Evolutionary conservation across 192 early-diverging fungal genomes (phyloP).

Genomic region (Coemansia sp.): DNA sequence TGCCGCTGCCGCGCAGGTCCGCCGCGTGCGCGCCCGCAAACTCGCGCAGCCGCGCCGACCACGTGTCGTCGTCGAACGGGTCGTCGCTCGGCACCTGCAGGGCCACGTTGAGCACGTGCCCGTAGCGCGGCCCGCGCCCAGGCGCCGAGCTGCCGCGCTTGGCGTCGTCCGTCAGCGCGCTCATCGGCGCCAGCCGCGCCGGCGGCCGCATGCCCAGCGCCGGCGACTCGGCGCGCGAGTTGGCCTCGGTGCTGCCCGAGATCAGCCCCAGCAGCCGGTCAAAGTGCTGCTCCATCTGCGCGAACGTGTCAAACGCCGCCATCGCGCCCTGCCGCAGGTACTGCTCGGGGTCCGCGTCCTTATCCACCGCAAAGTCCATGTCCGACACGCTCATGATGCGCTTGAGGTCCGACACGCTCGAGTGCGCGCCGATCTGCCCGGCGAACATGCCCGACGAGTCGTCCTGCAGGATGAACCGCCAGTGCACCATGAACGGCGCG

Average conservation of each 20-base stretch:
- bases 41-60: slow-evolving; percentile 59
- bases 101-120: slow-evolving; percentile 85
- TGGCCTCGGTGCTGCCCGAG: slow-evolving; percentile 36
- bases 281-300: slow-evolving; percentile 66
- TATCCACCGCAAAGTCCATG: slow-evolving; percentile 71
- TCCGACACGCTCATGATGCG: slow-evolving; percentile 78
- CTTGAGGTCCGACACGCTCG: slow-evolving; percentile 52
- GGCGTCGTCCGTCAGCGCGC: slow-evolving; percentile 27
- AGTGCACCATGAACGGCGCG: slow-evolving; percentile 65
- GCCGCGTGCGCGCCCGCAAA: slow-evolving; percentile 59
- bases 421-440: slow-evolving; percentile 21
- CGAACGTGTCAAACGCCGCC: slow-evolving; percentile 66
- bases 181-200: slow-evolving; percentile 41
- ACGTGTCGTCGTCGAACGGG: slow-evolving; percentile 65
- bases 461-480: slow-evolving; percentile 72
- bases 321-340: slow-evolving; percentile 83
- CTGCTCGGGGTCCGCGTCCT: slow-evolving; percentile 59
- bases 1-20: slow-evolving; percentile 66
- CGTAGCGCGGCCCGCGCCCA: slow-evolving; percentile 40
- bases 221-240: slow-evolving; percentile 46
- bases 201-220: slow-evolving; percentile 31
- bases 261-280: slow-evolving; percentile 60
- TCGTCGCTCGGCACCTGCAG: slow-evolving; percentile 60
- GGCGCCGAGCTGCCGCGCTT: slow-evolving; percentile 19
- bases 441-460: slow-evolving; percentile 51